These are phyloP conservation scores for Ilex paraguariensis DNA, from an alignment of 305 asterid genomes.

Conservation along the genomic window DNA sequence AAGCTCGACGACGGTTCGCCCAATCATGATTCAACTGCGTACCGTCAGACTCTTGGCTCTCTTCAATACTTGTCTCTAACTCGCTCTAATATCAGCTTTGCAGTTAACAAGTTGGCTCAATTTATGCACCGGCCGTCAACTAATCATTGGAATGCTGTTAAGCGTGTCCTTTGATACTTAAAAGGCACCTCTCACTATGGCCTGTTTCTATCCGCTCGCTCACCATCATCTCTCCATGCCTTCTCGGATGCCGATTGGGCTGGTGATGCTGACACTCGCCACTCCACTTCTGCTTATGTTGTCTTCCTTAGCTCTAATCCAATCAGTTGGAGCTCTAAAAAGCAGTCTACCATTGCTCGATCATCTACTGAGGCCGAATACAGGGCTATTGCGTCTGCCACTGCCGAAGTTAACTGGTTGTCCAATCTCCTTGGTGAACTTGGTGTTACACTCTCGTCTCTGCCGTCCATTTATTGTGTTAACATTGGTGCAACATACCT, in stretches of 20 bases:
- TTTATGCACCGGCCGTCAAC: neutral
- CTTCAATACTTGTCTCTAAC: neutral
- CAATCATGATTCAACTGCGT: conserved; percentile 4
- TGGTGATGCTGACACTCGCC: neutral
- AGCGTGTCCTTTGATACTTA: neutral
- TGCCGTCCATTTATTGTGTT: neutral
- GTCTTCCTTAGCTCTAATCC: neutral
- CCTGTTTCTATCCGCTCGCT: neutral
- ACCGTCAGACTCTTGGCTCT: conserved; percentile 1
- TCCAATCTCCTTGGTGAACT: neutral
- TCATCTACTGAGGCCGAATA: neutral
- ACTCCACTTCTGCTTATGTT: neutral
- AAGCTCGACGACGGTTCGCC: conserved; percentile 2
- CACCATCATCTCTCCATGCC: neutral
- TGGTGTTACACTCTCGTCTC: neutral
- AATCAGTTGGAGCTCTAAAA: neutral
- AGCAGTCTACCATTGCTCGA: neutral
- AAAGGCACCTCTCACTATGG: neutral
- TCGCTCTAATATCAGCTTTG: neutral
- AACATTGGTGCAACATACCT: neutral
- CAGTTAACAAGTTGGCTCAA: neutral
- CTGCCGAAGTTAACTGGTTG: neutral
- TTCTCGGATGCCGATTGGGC: neutral
- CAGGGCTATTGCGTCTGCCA: neutral
- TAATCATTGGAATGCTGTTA: neutral